Evolutionary conservation across 805 yeast genomes (phyloP).

Genomic region (Kodamaea hsintzibuensis): DNA sequence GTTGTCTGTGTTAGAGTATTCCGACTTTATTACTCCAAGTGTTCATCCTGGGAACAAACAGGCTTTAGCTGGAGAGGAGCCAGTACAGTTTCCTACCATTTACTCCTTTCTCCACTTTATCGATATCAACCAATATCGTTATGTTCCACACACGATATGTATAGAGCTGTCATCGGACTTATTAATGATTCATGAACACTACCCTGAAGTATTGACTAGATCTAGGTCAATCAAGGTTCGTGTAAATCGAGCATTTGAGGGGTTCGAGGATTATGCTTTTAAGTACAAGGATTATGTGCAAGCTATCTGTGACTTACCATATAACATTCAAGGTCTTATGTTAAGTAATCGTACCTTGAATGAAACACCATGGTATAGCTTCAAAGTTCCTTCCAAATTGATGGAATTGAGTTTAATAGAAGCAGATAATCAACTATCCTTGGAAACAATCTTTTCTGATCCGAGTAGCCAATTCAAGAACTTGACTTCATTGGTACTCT

Average conservation of each 20-base stretch:
- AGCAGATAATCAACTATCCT: background rate
- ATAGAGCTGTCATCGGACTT: constrained; percentile 1
- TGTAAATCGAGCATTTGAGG: background rate
- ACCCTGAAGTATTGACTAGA: background rate
- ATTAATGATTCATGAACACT: background rate
- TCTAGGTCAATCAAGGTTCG: background rate
- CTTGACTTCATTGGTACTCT: background rate
- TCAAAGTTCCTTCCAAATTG: background rate
- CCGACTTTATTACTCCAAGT: background rate
- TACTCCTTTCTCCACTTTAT: background rate
- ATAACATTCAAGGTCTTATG: background rate
- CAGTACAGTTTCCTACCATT: background rate
- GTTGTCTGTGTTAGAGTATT: background rate
- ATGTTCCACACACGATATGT: background rate
- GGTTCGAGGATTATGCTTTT: background rate
- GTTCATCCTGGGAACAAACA: background rate
- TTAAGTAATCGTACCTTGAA: background rate
- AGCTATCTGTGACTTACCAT: background rate
- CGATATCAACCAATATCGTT: background rate
- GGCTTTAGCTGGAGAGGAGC: background rate
- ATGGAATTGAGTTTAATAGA: background rate
- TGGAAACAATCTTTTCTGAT: background rate
- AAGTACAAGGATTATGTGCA: background rate
- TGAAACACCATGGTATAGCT: background rate
- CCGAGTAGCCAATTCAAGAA: background rate